phyloP scores from a whole-genome alignment of 2,329 filamentous ascomycete genomes.

The Monosporascus sp. region DNA sequence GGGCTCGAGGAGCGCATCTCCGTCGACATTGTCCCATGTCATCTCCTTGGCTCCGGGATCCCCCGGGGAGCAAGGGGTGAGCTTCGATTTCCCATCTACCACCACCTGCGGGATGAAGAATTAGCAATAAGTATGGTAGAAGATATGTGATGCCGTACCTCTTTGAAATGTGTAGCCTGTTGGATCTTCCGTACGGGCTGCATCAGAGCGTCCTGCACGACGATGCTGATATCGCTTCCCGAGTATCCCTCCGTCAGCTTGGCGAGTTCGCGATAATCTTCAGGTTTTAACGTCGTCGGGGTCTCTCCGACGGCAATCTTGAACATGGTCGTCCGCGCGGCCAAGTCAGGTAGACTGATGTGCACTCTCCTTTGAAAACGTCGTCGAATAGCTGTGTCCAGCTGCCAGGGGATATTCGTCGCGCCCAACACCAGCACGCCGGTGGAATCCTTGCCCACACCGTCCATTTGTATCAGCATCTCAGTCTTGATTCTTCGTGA shows the following conservation, averaged over 20 bases:
- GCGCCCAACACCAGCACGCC: conserved; percentile 92
- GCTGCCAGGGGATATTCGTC: conserved; percentile 98
- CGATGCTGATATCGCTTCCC: conserved; percentile 91
- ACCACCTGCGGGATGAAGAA: conserved; percentile 49
- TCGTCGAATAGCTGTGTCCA: conserved; percentile 90
- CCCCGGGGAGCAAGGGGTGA: conserved; percentile 91
- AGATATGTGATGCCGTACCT: conserved; percentile 46
- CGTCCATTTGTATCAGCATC: conserved; percentile 97
- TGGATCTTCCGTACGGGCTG: conserved; percentile 95
- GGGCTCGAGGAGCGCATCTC: conserved; percentile 80
- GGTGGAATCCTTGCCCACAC: conserved; percentile 90
- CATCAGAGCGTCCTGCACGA: conserved; percentile 95
- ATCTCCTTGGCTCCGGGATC: conserved; percentile 84
- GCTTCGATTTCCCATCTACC: conserved; percentile 59
- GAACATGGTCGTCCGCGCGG: conserved; percentile 90
- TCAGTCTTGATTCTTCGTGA: conserved; percentile 98
- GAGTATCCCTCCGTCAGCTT: conserved; percentile 89
- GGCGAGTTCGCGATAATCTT: conserved; percentile 76
- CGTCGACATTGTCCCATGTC: conserved; percentile 84
- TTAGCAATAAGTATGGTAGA: neutral
- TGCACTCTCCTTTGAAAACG: conserved; percentile 96
- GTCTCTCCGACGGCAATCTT: conserved; percentile 91
- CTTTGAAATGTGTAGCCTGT: conserved; percentile 96
- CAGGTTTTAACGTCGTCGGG: conserved; percentile 72
- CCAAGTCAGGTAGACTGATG: conserved; percentile 83